phyloP scores from a whole-genome alignment of 176 grass and related monocot genomes.

The Avena insularis region DNA sequence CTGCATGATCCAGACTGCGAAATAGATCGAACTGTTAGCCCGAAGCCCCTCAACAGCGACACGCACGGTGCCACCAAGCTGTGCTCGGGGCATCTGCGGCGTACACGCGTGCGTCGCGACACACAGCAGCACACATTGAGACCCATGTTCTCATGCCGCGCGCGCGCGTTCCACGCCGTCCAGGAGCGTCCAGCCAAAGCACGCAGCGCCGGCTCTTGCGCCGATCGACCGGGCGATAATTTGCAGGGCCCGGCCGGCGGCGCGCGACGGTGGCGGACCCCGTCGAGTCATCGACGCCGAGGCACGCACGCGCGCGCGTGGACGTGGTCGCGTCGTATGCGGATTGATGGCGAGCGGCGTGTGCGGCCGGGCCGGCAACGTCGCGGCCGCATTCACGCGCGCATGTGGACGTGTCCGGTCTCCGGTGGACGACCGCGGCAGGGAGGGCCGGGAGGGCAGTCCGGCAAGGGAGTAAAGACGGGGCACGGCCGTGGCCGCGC shows the following conservation, averaged over 20 bases:
- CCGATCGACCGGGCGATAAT: neutral
- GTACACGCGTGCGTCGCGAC: neutral
- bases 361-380: neutral
- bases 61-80: too few relatives aligned
- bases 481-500: neutral
- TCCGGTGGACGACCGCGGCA: too few relatives aligned
- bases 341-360: neutral
- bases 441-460: neutral
- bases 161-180: too few relatives aligned
- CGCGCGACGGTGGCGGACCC: neutral
- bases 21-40: too few relatives aligned
- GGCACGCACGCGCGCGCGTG: neutral
- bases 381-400: neutral
- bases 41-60: too few relatives aligned
- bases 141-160: too few relatives aligned
- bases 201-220: neutral
- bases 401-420: neutral
- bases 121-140: too few relatives aligned
- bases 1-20: too few relatives aligned
- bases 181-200: too few relatives aligned
- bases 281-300: neutral
- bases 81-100: neutral
- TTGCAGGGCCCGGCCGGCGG: neutral
- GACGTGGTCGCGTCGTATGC: neutral
- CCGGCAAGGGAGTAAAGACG: constrained; percentile 16